Conservation (phyloP, 306 rosid species). For the Acacia confusa region DNA sequence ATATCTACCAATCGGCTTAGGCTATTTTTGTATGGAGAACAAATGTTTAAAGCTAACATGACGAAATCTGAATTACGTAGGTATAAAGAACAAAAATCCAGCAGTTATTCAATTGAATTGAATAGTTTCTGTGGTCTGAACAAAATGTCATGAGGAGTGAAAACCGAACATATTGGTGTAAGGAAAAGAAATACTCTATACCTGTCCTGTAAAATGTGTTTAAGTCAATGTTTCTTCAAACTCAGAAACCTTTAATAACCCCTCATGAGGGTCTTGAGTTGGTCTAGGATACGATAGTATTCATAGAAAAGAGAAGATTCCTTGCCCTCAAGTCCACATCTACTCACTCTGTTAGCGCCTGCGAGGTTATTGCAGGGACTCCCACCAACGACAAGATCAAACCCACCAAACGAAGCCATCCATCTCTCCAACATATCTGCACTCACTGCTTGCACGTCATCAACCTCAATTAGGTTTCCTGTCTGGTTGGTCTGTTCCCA, state of each 20-base stretch:
- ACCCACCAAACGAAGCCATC: background rate
- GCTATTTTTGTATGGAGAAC: background rate
- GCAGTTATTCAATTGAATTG: background rate
- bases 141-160: background rate
- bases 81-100: background rate
- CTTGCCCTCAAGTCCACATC: background rate
- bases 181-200: background rate
- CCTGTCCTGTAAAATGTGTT: background rate
- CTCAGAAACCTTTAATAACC: background rate
- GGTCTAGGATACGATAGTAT: background rate
- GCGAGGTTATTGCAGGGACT: background rate
- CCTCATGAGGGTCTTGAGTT: background rate
- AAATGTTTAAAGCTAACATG: background rate
- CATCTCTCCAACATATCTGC: background rate
- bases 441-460: background rate
- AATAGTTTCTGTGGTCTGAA: background rate
- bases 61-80: background rate
- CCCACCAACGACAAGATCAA: background rate
- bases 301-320: background rate
- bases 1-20: background rate
- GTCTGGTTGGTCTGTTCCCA: background rate
- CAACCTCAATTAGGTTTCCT: background rate
- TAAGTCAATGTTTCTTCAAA: background rate
- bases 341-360: background rate
- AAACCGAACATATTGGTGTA: background rate